phyloP scores from a whole-genome alignment of 2,329 filamentous ascomycete genomes.

The Chaetomium strumarium region DNA sequence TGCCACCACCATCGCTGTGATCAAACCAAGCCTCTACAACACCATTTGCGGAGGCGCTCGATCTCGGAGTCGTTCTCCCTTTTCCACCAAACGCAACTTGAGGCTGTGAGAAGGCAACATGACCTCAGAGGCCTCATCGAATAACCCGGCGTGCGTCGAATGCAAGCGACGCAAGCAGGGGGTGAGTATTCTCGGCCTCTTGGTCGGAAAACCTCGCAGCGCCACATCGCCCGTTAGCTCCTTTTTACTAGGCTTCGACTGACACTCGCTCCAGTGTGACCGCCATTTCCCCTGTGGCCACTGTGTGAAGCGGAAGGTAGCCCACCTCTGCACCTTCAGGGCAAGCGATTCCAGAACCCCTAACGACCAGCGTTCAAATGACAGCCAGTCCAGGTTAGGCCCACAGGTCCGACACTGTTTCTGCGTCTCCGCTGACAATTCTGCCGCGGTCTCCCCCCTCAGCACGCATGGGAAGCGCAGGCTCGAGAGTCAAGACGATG shows the following conservation, averaged over 20 bases:
- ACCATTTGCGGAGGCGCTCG: neutral
- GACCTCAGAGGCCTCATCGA: conserved; percentile 1
- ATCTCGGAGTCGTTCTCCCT: neutral
- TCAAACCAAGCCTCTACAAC: neutral
- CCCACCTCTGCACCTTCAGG: conserved; percentile 37
- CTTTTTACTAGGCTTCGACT: neutral
- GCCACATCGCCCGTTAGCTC: neutral
- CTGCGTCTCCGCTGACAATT: conserved; percentile 4
- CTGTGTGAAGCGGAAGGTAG: conserved; percentile 41
- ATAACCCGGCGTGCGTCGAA: conserved; percentile 36
- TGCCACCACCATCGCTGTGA: conserved; percentile 1
- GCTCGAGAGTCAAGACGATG: conserved; percentile 16
- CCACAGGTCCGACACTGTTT: neutral
- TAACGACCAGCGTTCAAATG: conserved; percentile 27
- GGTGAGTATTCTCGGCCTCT: conserved; percentile 23
- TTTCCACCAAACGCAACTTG: neutral
- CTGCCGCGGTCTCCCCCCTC: neutral
- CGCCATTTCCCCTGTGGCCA: conserved; percentile 47
- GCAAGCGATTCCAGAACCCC: conserved; percentile 15
- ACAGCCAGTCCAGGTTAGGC: conserved; percentile 15
- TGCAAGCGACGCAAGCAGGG: conserved; percentile 48
- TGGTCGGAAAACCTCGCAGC: neutral
- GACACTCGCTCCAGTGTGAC: conserved; percentile 36
- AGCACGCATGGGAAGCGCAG: conserved; percentile 25
- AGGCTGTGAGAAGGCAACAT: conserved; percentile 2